A percentile compares a stretch with the other conserved stretches of the same genome.
phyloP scores from a whole-genome alignment of 192 early-diverging fungal species.

The Backusella circina region DNA sequence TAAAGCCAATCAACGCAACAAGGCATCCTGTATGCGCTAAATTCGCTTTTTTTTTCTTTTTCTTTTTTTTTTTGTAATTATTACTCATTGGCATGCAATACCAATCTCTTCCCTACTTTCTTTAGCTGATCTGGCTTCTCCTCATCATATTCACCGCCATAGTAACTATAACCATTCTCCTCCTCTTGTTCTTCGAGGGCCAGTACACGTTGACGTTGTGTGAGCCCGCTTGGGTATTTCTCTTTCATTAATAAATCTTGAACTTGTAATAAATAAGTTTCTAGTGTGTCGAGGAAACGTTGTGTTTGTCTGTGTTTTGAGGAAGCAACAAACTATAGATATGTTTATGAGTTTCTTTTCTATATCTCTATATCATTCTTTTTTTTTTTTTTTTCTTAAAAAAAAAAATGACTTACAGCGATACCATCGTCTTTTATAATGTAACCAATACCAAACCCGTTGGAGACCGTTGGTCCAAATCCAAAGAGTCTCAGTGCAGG shows the following conservation, averaged over 20 bases:
- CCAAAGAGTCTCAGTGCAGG: slow-evolving; percentile 68
- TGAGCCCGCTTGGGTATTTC: slow-evolving; percentile 27
- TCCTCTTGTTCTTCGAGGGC: slow-evolving; percentile 26
- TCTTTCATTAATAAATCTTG: slow-evolving; percentile 33
- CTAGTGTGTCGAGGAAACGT: slow-evolving; percentile 36
- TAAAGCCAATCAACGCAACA: slow-evolving; percentile 21
- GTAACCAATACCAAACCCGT: slow-evolving; percentile 87
- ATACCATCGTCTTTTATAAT: slow-evolving; percentile 53
- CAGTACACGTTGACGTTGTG: slow-evolving; percentile 19
- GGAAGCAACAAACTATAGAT: slow-evolving; percentile 37
- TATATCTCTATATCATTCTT: not conserved
- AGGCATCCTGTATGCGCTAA: not conserved
- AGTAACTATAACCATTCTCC: slow-evolving; percentile 41
- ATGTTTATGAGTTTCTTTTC: not conserved
- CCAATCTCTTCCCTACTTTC: slow-evolving; percentile 14
- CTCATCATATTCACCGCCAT: slow-evolving; percentile 12
- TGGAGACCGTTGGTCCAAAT: slow-evolving; percentile 73
- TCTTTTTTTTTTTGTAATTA: too few relatives aligned
- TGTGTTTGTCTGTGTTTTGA: slow-evolving; percentile 48
- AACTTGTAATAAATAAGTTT: slow-evolving; percentile 40
- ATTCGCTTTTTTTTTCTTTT: too few relatives aligned
- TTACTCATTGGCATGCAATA: slow-evolving; percentile 13
- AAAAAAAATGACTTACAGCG: slow-evolving; percentile 33
- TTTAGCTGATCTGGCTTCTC: not conserved
- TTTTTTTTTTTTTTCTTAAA: not conserved